Base-by-base conservation (phyloP, 257 asterid genomes). In the Avicennia marina region DNA sequence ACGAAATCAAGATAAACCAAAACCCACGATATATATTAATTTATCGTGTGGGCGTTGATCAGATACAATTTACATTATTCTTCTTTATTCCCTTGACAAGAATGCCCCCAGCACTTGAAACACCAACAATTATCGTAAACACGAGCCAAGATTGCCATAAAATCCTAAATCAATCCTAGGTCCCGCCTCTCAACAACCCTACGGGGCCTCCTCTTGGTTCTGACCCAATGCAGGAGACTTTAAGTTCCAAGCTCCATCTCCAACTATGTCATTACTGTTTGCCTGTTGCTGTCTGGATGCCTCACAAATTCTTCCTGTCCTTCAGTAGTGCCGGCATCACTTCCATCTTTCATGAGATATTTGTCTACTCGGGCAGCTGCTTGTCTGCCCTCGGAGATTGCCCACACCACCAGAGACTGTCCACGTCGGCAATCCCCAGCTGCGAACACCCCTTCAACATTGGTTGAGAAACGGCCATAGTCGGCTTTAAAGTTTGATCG, bases 371-470 rank as follows among this genome's bases (percentile, higher is more conserved):
- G 97, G 8, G 97, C 76, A 15, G 98, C 98, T 38, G 97, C 83
- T 67, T 86, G 96, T 41, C 99, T 74, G 51, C 99, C 99, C 79
- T 93, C 99, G 0, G 81, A 68, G 57, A 93, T 93, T 13, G 99
- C 99, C 99, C 99, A 93, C 20, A 93, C 97, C 43, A 93, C 99
- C 34, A 93, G 82, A 32, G 99, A 93, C 31, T 93, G 99, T 0
- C 99, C 99, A 1, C 97, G 80, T 12, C 99, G 76, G 65, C 99
- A 93, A 59, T 93, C 99, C n/a, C 99, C 97, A 6, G 99, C 96
- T 4, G 97, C 97, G 43, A 93, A 93, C 29, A 93, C 81, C 2
- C 99, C 99, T 26, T 93, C 94, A 2, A 82, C 79, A 38, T 58
- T 93, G 33, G 99, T 93, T 4, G 96, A 75, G 70, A 80, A 93